Conservation (phyloP, 2,329 filamentous ascomycete species). For the Elsinoe australis region DNA sequence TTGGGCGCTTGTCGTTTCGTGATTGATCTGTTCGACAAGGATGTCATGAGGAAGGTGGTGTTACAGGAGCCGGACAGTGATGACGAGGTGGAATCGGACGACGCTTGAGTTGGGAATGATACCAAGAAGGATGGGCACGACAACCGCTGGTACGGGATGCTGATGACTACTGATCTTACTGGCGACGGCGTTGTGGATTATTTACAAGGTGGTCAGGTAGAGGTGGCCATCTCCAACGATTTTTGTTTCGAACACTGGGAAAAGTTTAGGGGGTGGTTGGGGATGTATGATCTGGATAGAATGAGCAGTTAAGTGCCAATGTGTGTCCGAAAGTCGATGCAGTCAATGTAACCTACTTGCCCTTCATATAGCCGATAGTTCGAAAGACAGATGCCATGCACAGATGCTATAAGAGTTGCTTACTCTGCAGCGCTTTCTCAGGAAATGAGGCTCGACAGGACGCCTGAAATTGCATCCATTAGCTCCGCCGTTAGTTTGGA, state of each 20-base stretch:
- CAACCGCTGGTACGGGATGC: slow-evolving; percentile 7
- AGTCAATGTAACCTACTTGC: not conserved
- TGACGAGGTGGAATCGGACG: slow-evolving; percentile 21
- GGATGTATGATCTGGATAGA: not conserved
- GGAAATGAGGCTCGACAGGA: too few species aligned
- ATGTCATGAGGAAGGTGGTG: slow-evolving; percentile 74
- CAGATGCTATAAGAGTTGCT: too few species aligned
- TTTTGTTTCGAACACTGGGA: not conserved
- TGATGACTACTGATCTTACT: not conserved
- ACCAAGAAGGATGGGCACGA: not conserved
- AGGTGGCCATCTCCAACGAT: not conserved
- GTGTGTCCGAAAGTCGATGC: not conserved
- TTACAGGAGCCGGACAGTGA: slow-evolving; percentile 58
- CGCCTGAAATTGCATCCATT: too few species aligned
- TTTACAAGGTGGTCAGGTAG: not conserved
- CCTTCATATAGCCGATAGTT: too few species aligned
- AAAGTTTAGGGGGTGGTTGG: not conserved
- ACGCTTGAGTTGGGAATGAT: not conserved
- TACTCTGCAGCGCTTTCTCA: too few species aligned
- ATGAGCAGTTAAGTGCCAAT: not conserved
- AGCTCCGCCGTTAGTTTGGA: too few species aligned
- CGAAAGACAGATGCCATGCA: too few species aligned
- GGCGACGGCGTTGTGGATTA: not conserved
- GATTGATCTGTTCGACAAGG: slow-evolving; percentile 89
- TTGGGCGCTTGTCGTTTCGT: slow-evolving; percentile 82